Conservation (phyloP, 768 basidiomycete genomes). For the Trametes cinnabarina region DNA sequence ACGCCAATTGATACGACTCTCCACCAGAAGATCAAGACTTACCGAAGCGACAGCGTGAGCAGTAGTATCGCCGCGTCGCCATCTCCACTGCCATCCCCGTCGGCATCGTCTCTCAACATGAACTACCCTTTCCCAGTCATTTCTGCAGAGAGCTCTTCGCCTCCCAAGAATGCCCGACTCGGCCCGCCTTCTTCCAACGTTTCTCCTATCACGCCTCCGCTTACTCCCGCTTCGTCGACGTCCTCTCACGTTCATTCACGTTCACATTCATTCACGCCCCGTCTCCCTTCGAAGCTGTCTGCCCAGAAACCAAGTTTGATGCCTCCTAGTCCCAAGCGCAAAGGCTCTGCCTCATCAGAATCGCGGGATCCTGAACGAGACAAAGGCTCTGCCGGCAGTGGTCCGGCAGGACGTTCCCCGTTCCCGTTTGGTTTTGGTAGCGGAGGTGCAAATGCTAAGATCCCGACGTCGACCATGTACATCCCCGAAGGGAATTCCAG, state of each 20-base stretch:
- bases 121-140: slow-evolving; percentile 34
- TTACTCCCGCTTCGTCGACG: slow-evolving; percentile 28
- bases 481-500: background rate
- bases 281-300: slow-evolving; percentile 66
- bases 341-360: slow-evolving; percentile 47
- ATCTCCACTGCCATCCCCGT: slow-evolving; percentile 28
- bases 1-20: slow-evolving; percentile 47
- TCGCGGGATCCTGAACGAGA: slow-evolving; percentile 31
- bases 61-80: slow-evolving; percentile 34
- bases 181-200: slow-evolving; percentile 21
- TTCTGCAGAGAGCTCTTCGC: slow-evolving; percentile 14
- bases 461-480: slow-evolving; percentile 11
- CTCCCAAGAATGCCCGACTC: slow-evolving; percentile 29
- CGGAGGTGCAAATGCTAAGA: slow-evolving; percentile 16
- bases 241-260: slow-evolving; percentile 53
- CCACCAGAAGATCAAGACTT: slow-evolving; percentile 63
- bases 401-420: slow-evolving; percentile 23
- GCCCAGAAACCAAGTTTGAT: slow-evolving; percentile 45
- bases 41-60: slow-evolving; percentile 54
- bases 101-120: slow-evolving; percentile 20
- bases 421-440: slow-evolving; percentile 34
- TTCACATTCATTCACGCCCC: slow-evolving; percentile 70
- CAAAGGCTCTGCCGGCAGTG: slow-evolving; percentile 19
- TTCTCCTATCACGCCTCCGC: slow-evolving; percentile 26
- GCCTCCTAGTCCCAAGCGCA: slow-evolving; percentile 56